Conservation (phyloP, 495 filamentous ascomycete genomes). For the Friedmanniomyces simplex region DNA sequence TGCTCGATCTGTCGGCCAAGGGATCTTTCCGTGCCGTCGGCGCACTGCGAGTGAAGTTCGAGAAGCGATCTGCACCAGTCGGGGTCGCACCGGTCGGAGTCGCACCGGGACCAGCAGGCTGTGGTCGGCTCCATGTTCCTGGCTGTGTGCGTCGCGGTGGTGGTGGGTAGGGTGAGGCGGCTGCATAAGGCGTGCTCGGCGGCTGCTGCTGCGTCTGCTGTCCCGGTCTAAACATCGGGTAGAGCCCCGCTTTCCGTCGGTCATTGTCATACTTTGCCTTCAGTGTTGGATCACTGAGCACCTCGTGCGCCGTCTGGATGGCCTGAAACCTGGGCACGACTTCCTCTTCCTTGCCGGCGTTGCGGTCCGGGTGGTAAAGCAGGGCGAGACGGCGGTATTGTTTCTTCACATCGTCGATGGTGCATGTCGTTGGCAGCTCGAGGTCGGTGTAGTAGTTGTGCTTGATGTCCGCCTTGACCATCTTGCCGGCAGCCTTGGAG, state of each 20-base stretch:
- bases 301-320: constrained; percentile 77
- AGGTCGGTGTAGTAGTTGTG: constrained; percentile 77
- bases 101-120: constrained; percentile 22
- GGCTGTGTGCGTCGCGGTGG: constrained; percentile 34
- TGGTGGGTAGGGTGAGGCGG: constrained; percentile 18
- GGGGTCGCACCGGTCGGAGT: constrained; percentile 14
- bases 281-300: constrained; percentile 57
- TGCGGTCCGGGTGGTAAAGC: constrained; percentile 81
- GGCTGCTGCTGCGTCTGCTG: neutral
- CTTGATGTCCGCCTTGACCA: constrained; percentile 64
- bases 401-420: constrained; percentile 66
- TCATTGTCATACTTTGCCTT: constrained; percentile 70
- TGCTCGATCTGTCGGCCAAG: constrained; percentile 40
- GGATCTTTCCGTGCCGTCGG: constrained; percentile 38
- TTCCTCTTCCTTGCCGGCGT: constrained; percentile 69
- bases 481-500: constrained; percentile 23
- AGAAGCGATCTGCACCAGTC: constrained; percentile 29
- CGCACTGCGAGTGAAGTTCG: constrained; percentile 27
- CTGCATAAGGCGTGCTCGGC: constrained; percentile 15
- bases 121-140: constrained; percentile 9
- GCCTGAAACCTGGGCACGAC: constrained; percentile 71
- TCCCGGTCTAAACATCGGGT: neutral
- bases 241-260: constrained; percentile 37
- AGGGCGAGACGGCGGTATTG: constrained; percentile 79
- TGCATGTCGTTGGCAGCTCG: constrained; percentile 52